phyloP scores from a whole-genome alignment of 768 basidiomycete genomes.

The Boletus barrowsii region DNA sequence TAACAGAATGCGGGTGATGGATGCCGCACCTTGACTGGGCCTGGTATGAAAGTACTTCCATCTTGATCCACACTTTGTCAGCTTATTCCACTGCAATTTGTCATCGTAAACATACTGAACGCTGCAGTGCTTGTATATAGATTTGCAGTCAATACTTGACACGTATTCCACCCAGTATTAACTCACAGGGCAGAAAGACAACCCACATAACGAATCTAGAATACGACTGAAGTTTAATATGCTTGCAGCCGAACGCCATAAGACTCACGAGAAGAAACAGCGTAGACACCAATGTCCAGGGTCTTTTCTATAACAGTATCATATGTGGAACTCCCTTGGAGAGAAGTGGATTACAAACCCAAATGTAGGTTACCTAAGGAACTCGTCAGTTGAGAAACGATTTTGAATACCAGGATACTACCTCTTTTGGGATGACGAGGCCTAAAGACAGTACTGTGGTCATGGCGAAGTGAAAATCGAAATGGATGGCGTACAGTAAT shows the following conservation, averaged over 20 bases:
- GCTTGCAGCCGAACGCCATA: too few species aligned
- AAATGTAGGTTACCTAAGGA: background rate
- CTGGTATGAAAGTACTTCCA: background rate
- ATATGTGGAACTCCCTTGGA: background rate
- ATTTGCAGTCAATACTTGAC: background rate
- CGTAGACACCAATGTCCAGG: background rate
- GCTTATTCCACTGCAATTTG: too few species aligned
- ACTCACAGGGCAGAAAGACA: background rate
- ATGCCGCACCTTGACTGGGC: background rate
- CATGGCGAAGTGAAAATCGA: too few species aligned
- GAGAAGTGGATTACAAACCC: background rate
- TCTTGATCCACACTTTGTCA: background rate
- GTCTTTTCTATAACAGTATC: background rate
- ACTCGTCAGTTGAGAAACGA: background rate
- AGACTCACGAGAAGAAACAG: background rate
- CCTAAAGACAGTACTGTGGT: too few species aligned
- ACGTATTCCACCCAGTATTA: background rate
- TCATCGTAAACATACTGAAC: background rate
- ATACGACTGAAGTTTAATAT: background rate
- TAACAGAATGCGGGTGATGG: too few species aligned
- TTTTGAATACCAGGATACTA: too few species aligned
- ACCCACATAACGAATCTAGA: conserved; percentile 1
- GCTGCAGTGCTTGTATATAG: background rate
- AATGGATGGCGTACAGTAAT: too few species aligned
- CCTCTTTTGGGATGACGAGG: too few species aligned